Evolutionary conservation across 2,329 filamentous ascomycete species (phyloP).

Genomic region (Chaetomium strumarium): DNA sequence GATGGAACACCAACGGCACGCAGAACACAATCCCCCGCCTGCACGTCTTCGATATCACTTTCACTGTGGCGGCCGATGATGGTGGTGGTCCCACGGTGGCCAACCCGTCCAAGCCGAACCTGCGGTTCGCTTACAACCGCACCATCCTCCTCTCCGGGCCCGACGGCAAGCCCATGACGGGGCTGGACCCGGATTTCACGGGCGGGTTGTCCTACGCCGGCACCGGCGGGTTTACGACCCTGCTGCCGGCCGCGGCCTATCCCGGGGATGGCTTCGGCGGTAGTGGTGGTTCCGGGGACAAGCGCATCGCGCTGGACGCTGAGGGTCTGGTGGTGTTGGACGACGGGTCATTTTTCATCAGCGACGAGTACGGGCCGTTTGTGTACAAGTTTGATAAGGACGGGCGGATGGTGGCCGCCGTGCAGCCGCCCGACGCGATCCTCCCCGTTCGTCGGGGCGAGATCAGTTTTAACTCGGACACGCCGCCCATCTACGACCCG

Average conservation of each 20-base stretch:
- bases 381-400: constrained; percentile 57
- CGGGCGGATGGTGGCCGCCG: constrained; percentile 57
- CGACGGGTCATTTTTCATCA: constrained; percentile 61
- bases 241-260: constrained; percentile 56
- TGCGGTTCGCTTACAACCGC: constrained; percentile 57
- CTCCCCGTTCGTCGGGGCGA: constrained; percentile 58
- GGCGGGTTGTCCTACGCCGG: constrained; percentile 49
- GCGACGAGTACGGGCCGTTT: constrained; percentile 66
- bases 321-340: constrained; percentile 59
- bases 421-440: constrained; percentile 58
- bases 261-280: constrained; percentile 63
- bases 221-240: constrained; percentile 53
- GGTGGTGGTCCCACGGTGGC: constrained; percentile 49
- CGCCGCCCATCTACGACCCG: constrained; percentile 54
- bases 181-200: constrained; percentile 46
- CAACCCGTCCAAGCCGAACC: constrained; percentile 52
- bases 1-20: constrained; percentile 70
- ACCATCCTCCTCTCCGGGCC: constrained; percentile 61
- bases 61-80: constrained; percentile 43
- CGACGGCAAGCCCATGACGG: constrained; percentile 55
- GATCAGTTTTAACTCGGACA: constrained; percentile 35
- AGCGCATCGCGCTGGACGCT: constrained; percentile 54
- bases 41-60: constrained; percentile 59
- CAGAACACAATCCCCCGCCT: constrained; percentile 62
- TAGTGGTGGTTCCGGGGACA: constrained; percentile 51